Evolutionary conservation across 331 rosid species (phyloP).

Genomic region (Phaseolus coccineus): DNA sequence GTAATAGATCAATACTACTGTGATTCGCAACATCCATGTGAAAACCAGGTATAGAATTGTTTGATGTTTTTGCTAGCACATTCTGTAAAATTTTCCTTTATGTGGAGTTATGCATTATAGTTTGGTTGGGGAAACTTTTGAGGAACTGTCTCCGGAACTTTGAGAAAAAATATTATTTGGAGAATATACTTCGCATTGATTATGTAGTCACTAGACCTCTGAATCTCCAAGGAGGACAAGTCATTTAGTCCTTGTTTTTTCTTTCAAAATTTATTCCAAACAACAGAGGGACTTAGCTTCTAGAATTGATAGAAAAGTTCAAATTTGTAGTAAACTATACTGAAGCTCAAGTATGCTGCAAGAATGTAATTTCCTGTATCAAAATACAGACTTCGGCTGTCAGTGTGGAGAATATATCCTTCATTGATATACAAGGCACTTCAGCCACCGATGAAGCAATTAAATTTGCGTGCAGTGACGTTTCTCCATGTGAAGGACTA

Average conservation of each 20-base stretch:
- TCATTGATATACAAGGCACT: conserved; percentile 73
- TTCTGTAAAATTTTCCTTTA: not conserved
- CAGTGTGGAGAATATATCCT: conserved; percentile 72
- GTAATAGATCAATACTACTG: conserved; percentile 88
- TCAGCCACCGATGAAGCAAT: conserved; percentile 80
- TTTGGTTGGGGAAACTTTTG: not conserved
- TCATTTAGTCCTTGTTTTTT: not conserved
- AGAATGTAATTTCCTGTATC: conserved; percentile 35
- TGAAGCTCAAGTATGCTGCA: conserved; percentile 8
- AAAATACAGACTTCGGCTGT: conserved; percentile 78
- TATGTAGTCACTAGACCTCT: not conserved
- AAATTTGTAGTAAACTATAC: not conserved
- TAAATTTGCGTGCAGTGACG: conserved; percentile 77
- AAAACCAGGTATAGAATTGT: conserved; percentile 73
- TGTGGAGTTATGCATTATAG: not conserved
- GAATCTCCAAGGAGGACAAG: conserved; percentile 24
- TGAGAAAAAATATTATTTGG: not conserved
- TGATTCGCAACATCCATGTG: conserved; percentile 68
- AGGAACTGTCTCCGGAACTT: conserved; percentile 10
- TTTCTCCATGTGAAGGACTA: conserved; percentile 69
- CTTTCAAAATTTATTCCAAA: not conserved
- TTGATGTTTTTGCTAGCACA: not conserved
- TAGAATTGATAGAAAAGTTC: conserved; percentile 5
- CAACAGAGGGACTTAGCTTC: not conserved
- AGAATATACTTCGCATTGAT: conserved; percentile 3